Conservation (phyloP, 331 rosid species). For the Cydonia oblonga region DNA sequence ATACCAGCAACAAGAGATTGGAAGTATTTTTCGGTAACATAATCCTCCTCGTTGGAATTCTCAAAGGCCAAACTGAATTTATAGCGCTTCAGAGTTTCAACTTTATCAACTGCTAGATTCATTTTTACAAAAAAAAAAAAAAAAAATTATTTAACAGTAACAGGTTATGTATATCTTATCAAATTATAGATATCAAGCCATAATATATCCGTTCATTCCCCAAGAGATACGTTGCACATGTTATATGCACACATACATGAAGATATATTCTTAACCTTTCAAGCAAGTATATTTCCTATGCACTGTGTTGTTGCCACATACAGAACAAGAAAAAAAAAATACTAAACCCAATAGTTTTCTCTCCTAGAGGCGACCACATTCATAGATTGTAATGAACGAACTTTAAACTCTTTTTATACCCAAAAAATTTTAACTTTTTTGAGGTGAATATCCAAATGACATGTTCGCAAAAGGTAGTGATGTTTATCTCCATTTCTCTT, state of each 20-base stretch:
- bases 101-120: constrained; percentile 63
- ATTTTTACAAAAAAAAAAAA: not conserved
- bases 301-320: not conserved
- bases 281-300: not conserved
- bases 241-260: not conserved
- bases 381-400: not conserved
- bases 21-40: constrained; percentile 94
- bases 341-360: not conserved
- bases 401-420: not conserved
- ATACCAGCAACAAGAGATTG: constrained; percentile 98
- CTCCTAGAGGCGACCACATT: not conserved
- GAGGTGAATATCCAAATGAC: not conserved
- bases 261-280: not conserved
- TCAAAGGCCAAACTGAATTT: constrained; percentile 95
- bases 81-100: constrained; percentile 73
- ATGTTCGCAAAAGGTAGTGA: not conserved
- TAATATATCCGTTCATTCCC: not conserved
- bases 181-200: not conserved
- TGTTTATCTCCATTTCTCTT: not conserved
- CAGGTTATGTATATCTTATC: not conserved
- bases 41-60: constrained; percentile 97
- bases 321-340: not conserved
- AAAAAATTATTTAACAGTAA: not conserved
- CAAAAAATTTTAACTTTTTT: not conserved
- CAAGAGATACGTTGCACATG: not conserved